These are phyloP conservation scores for Eimeria praecox DNA, from an alignment of 169 alveolate species.

Conservation along the genomic window DNA sequence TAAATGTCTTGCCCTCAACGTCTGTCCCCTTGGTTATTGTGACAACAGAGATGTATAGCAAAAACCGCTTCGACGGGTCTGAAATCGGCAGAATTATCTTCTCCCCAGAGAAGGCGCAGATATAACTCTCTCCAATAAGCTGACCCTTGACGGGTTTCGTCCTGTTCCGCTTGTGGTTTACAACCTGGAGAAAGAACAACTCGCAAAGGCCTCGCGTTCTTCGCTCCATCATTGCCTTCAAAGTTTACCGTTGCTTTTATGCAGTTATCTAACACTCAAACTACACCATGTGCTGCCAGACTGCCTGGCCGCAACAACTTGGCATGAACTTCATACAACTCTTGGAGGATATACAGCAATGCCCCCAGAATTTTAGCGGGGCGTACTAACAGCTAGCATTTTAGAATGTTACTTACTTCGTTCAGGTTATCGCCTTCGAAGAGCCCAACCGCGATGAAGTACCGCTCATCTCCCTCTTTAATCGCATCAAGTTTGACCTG, in stretches of 20 bases:
- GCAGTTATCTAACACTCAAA: background rate
- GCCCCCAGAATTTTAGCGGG: background rate
- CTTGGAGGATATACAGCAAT: background rate
- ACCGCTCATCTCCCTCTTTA: slow-evolving; percentile 49
- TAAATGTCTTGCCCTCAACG: slow-evolving; percentile 49
- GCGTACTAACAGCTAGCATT: background rate
- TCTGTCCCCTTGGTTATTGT: slow-evolving; percentile 50
- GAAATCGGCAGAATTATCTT: slow-evolving; percentile 59
- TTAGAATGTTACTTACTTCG: slow-evolving; percentile 7
- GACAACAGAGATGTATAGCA: slow-evolving; percentile 60
- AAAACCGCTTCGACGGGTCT: slow-evolving; percentile 61
- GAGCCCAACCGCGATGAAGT: slow-evolving; percentile 76
- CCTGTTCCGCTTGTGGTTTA: slow-evolving; percentile 67
- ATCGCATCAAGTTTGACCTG: slow-evolving; percentile 56
- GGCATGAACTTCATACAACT: background rate
- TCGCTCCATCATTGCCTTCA: background rate
- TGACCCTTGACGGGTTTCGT: slow-evolving; percentile 62
- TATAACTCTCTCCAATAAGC: slow-evolving; percentile 5
- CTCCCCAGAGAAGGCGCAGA: slow-evolving; percentile 35
- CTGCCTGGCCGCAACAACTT: background rate
- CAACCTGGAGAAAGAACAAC: slow-evolving; percentile 8
- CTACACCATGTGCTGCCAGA: background rate
- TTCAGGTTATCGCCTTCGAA: slow-evolving; percentile 77
- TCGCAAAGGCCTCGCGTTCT: background rate
- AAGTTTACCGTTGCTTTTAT: background rate